Percentiles rank a stretch among this genome's conserved stretches.
These are phyloP conservation scores for Crucibulum cyathiforme DNA, from an alignment of 1,284 basidiomycete genomes.

Conservation along the genomic window DNA sequence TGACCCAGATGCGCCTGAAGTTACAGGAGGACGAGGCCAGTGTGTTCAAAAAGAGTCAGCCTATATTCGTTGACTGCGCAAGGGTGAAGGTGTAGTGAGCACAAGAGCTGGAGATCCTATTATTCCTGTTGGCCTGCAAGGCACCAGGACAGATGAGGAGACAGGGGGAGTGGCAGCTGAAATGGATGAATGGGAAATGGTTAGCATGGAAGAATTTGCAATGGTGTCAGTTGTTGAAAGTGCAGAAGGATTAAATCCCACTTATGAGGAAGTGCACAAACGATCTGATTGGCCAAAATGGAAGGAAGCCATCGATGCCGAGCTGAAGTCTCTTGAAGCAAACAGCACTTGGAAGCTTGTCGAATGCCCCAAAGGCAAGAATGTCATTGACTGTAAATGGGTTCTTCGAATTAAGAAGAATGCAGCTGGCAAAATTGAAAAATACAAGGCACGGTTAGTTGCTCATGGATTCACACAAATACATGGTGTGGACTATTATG, in stretches of 20 bases:
- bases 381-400: neutral
- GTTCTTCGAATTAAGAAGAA: neutral
- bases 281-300: constrained; percentile 30
- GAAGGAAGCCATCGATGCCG: constrained; percentile 35
- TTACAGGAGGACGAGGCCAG: too few species aligned
- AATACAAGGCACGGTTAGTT: neutral
- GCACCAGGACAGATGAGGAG: neutral
- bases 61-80: neutral
- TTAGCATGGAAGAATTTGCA: constrained; percentile 2
- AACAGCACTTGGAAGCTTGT: constrained; percentile 32
- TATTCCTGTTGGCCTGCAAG: neutral
- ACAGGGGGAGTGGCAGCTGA: neutral
- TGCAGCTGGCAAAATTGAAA: neutral
- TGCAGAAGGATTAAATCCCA: constrained; percentile 20
- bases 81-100: neutral
- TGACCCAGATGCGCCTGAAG: too few species aligned
- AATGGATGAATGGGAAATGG: neutral
- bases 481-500: constrained; percentile 14
- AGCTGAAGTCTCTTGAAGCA: constrained; percentile 25
- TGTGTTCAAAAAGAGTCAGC: too few species aligned
- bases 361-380: neutral
- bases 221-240: constrained; percentile 7
- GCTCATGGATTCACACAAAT: constrained; percentile 17
- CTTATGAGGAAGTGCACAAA: constrained; percentile 27
- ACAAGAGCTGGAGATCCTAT: neutral